A percentile compares a stretch with the other conserved stretches of the same genome.
Evolutionary conservation across 2,329 filamentous ascomycete genomes (phyloP).

Genomic region (Colletotrichum liaoningense): DNA sequence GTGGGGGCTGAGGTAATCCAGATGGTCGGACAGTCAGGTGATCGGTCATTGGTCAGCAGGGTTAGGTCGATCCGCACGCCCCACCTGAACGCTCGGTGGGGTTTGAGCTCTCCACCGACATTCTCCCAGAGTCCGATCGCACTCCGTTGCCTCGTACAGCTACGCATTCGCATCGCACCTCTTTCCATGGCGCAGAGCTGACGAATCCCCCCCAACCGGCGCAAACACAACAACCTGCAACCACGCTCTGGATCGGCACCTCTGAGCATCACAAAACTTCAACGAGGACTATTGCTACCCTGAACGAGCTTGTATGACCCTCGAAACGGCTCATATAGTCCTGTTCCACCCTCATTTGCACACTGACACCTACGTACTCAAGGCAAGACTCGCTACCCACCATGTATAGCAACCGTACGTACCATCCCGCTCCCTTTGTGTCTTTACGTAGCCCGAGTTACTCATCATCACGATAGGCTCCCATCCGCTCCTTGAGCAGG

Average conservation of each 20-base stretch:
- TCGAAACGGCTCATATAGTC: background rate
- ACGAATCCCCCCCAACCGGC: background rate
- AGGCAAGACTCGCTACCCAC: background rate
- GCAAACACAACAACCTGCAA: background rate
- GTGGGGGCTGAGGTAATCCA: no score
- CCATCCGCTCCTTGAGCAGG: constrained; percentile 90
- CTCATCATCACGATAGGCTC: constrained; percentile 63
- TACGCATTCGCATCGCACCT: background rate
- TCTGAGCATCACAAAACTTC: background rate
- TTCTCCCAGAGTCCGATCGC: background rate
- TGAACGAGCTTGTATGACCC: constrained; percentile 8
- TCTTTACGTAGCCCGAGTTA: background rate
- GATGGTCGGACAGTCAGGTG: accelerated
- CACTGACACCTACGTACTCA: background rate
- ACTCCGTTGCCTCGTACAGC: background rate
- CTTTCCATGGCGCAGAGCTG: background rate
- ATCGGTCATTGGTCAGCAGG: background rate
- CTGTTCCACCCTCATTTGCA: background rate
- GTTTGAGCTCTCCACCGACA: constrained; percentile 25
- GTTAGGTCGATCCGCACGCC: background rate
- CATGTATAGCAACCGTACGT: constrained; percentile 48
- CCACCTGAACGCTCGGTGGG: background rate
- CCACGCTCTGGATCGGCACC: background rate
- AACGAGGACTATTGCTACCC: background rate
- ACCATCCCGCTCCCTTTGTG: no score